Percentiles rank a stretch among this genome's conserved stretches.
Evolutionary conservation across 2,329 filamentous ascomycete genomes (phyloP).

Genomic region (Metarhizium robertsii): DNA sequence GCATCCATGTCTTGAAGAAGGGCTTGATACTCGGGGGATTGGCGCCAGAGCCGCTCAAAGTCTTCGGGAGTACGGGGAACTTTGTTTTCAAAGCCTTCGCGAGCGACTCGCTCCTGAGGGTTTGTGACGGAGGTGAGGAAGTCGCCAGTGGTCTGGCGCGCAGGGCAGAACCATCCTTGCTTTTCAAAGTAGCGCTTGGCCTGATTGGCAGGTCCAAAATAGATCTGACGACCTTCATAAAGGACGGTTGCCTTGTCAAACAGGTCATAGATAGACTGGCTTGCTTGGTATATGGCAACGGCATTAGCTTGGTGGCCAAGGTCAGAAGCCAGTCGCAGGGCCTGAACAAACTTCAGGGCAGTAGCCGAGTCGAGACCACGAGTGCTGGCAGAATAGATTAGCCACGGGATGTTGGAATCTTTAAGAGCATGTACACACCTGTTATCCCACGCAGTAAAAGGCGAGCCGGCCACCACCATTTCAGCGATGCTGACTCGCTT

Average conservation of each 20-base stretch:
- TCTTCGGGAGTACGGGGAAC: conserved; percentile 63
- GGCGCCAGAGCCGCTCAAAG: conserved; percentile 43
- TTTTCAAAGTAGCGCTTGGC: conserved; percentile 59
- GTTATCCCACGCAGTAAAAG: conserved; percentile 59
- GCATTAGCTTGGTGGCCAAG: conserved; percentile 51
- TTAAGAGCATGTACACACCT: conserved; percentile 23
- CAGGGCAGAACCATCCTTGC: conserved; percentile 59
- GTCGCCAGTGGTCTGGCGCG: conserved; percentile 58
- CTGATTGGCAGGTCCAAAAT: conserved; percentile 52
- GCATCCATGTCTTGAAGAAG: conserved; percentile 39
- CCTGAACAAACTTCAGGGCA: conserved; percentile 63
- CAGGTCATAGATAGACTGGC: conserved; percentile 57
- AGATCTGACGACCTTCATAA: conserved; percentile 71
- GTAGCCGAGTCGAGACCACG: conserved; percentile 65
- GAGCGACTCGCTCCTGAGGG: conserved; percentile 46
- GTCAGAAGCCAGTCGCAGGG: conserved; percentile 55
- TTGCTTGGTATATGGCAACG: conserved; percentile 66
- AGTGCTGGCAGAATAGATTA: conserved; percentile 31
- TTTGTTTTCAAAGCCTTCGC: conserved; percentile 47
- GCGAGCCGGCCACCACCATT: conserved; percentile 56
- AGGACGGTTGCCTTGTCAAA: conserved; percentile 70
- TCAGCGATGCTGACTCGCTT: conserved; percentile 80
- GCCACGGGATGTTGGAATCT: neutral
- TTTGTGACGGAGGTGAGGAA: conserved; percentile 64
- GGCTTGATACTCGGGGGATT: conserved; percentile 32